phyloP scores from a whole-genome alignment of 352 stramenopile species.

The Blastocystis sp. region DNA sequence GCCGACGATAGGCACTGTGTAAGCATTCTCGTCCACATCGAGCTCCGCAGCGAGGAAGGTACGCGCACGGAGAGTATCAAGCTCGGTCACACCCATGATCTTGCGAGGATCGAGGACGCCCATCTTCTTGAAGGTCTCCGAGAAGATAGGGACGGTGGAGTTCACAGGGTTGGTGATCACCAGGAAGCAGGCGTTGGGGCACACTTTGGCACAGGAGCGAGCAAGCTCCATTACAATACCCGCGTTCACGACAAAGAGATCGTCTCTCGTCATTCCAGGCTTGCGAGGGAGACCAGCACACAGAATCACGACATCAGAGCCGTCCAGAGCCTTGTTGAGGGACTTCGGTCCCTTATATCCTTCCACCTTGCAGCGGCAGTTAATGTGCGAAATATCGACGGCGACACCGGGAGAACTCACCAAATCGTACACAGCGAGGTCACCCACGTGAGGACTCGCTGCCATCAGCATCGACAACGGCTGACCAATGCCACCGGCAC shows the following conservation, averaged over 20 bases:
- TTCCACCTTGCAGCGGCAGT: constrained; percentile 72
- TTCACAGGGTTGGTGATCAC: constrained; percentile 99
- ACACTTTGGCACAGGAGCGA: constrained; percentile 86
- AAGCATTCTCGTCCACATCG: constrained; percentile 72
- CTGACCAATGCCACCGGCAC: constrained; percentile 95
- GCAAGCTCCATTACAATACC: constrained; percentile 92
- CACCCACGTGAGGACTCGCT: constrained; percentile 87
- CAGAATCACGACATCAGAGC: constrained; percentile 93
- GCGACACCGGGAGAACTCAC: constrained; percentile 94
- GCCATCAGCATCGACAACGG: constrained; percentile 96
- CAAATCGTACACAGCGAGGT: constrained; percentile 96
- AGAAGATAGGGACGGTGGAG: constrained; percentile 98
- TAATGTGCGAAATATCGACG: constrained; percentile 82
- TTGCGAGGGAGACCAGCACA: constrained; percentile 95
- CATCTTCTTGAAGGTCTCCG: constrained; percentile 93
- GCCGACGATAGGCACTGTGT: constrained; percentile 88
- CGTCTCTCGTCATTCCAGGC: constrained; percentile 90
- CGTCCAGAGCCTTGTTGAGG: constrained; percentile 74
- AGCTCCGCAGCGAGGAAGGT: constrained; percentile 33
- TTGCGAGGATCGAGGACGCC: constrained; percentile 73
- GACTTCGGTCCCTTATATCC: constrained; percentile 73
- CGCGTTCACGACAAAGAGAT: constrained; percentile 91
- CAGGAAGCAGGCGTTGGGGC: constrained; percentile 88
- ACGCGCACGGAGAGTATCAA: constrained; percentile 48
- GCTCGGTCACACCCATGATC: constrained; percentile 25